Conservation (phyloP, 306 rosid species). For the Pterocarpus macrocarpus region DNA sequence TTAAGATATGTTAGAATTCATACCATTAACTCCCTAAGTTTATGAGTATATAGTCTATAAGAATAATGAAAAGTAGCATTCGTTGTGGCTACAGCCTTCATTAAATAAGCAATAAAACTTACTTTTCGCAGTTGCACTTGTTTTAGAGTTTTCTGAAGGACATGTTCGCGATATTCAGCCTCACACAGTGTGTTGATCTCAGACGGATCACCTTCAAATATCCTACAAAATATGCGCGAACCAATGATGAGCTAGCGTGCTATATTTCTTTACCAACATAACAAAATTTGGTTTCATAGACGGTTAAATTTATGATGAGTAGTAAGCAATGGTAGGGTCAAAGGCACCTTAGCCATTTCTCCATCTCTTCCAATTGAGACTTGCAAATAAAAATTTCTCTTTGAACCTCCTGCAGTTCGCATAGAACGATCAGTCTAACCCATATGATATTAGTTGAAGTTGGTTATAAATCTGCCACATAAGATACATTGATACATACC, state of each 20-base stretch:
- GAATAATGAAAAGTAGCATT: background rate
- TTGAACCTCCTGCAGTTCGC: slow-evolving; percentile 57
- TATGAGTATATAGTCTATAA: background rate
- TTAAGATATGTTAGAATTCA: background rate
- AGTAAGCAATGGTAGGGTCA: background rate
- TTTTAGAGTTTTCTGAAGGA: slow-evolving; percentile 63
- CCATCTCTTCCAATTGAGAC: slow-evolving; percentile 61
- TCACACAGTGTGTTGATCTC: slow-evolving; percentile 61
- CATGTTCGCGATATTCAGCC: slow-evolving; percentile 58
- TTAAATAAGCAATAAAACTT: background rate
- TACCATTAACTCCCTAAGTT: background rate
- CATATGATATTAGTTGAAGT: slow-evolving; percentile 4
- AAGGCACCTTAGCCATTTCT: slow-evolving; percentile 61
- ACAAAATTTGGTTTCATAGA: slow-evolving; percentile 21
- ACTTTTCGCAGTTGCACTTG: slow-evolving; percentile 61
- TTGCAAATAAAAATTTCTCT: slow-evolving; percentile 53
- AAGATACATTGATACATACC: slow-evolving; percentile 51
- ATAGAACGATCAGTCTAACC: background rate
- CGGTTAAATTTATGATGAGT: background rate
- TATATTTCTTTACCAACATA: background rate
- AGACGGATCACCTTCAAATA: slow-evolving; percentile 69
- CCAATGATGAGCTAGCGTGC: background rate
- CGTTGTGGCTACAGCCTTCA: background rate
- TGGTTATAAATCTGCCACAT: background rate
- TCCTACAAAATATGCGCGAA: slow-evolving; percentile 48